Evolutionary conservation across 805 yeast genomes (phyloP).

Genomic region (Priceomyces castillae): DNA sequence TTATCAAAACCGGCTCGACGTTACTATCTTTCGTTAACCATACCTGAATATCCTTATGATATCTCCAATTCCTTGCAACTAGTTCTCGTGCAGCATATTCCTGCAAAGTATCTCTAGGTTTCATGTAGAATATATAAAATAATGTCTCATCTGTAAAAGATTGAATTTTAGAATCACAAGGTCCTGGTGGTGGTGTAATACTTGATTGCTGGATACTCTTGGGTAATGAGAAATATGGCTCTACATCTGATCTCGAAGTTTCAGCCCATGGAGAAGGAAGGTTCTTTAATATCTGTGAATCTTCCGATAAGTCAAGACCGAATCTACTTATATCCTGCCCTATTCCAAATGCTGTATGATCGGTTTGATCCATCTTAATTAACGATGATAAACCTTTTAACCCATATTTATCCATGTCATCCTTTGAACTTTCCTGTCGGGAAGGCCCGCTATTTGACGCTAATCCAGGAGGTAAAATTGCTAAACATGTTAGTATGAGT

Average conservation of each 20-base stretch:
- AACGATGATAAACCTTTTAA: conserved; percentile 60
- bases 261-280: conserved; percentile 96
- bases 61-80: conserved; percentile 92
- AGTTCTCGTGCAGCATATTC: conserved; percentile 91
- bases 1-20: conserved; percentile 77
- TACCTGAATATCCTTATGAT: conserved; percentile 90
- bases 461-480: conserved; percentile 29
- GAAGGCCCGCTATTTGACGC: conserved; percentile 8
- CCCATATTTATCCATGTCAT: conserved; percentile 63
- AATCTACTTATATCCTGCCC: conserved; percentile 71
- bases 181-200: conserved; percentile 39
- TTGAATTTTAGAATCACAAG: conserved; percentile 50
- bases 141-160: conserved; percentile 86
- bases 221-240: conserved; percentile 75
- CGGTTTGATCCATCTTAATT: conserved; percentile 59
- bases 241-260: conserved; percentile 84
- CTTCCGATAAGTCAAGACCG: conserved; percentile 57
- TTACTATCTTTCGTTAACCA: conserved; percentile 95
- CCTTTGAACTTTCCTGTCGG: conserved; percentile 6
- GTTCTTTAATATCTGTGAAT: conserved; percentile 53
- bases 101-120: conserved; percentile 89
- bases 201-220: conserved; percentile 30
- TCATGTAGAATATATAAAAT: conserved; percentile 89
- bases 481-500: conserved; percentile 9
- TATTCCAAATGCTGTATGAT: conserved; percentile 62